Conservation (phyloP, 805 yeast genomes). For the Ogataea trehalophila region DNA sequence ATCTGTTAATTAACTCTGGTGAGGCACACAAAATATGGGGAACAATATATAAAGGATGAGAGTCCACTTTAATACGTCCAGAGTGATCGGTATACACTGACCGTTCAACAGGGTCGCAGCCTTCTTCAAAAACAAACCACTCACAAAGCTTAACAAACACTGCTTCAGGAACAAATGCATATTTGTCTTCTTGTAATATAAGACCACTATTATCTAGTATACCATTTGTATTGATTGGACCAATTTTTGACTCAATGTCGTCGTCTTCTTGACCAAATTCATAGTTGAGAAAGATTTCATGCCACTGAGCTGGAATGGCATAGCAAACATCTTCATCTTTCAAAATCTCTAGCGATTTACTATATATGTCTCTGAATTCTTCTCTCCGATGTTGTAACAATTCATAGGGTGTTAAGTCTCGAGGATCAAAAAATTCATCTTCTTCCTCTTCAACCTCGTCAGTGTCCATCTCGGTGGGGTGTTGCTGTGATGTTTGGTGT, state of each 20-base stretch:
- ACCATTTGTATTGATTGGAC: slow-evolving; percentile 42
- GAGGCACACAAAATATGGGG: slow-evolving; percentile 26
- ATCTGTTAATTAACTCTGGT: slow-evolving; percentile 23
- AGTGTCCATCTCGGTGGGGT: background rate
- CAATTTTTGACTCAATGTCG: slow-evolving; percentile 30
- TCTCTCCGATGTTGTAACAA: slow-evolving; percentile 15
- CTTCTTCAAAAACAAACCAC: slow-evolving; percentile 51
- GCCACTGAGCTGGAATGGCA: slow-evolving; percentile 45
- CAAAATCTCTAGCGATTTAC: slow-evolving; percentile 9
- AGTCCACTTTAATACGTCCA: slow-evolving; percentile 21
- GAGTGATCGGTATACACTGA: slow-evolving; percentile 23
- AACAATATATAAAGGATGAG: slow-evolving; percentile 20
- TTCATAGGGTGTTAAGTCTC: slow-evolving; percentile 7
- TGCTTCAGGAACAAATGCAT: slow-evolving; percentile 36
- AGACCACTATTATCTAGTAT: slow-evolving; percentile 44
- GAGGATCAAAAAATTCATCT: background rate
- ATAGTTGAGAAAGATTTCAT: slow-evolving; percentile 34
- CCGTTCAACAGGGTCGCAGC: slow-evolving; percentile 35
- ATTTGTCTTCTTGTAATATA: slow-evolving; percentile 28
- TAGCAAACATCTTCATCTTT: slow-evolving; percentile 46
- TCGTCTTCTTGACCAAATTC: slow-evolving; percentile 27
- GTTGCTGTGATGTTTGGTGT: too few relatives aligned
- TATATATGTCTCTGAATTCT: slow-evolving; percentile 9
- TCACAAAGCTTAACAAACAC: slow-evolving; percentile 40
- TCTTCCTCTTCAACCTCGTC: slow-evolving; percentile 2